Conservation (phyloP, 768 basidiomycete genomes). For the Galerina marginata region DNA sequence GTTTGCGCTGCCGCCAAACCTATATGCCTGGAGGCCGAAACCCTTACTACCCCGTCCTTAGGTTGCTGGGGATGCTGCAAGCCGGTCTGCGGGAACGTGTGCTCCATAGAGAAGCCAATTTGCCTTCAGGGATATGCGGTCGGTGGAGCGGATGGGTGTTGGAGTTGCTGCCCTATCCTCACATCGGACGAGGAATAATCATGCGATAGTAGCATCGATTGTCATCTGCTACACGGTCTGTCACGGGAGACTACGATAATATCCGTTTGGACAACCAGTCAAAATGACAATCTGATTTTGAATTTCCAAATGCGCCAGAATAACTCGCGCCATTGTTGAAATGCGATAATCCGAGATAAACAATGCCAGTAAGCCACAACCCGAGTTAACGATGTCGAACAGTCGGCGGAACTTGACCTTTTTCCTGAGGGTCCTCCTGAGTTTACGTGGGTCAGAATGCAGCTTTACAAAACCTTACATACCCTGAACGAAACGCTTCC, state of each 20-base stretch:
- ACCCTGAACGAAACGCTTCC: too few species aligned
- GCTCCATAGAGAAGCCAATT: constrained; percentile 3
- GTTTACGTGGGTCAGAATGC: too few species aligned
- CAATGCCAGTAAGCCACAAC: too few species aligned
- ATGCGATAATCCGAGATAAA: too few species aligned
- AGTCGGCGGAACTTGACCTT: too few species aligned
- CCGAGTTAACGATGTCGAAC: too few species aligned
- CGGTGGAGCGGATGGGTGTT: constrained; percentile 9
- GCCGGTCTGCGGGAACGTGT: constrained; percentile 5
- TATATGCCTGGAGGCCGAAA: constrained; percentile 6
- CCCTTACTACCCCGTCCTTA: neutral
- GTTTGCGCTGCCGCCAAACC: constrained; percentile 6
- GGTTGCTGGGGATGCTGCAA: constrained; percentile 14
- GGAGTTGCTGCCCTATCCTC: constrained; percentile 10
- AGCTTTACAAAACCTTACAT: too few species aligned
- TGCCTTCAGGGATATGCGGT: neutral
- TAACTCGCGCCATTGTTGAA: too few species aligned
- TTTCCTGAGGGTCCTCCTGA: too few species aligned
- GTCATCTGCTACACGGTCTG: neutral
- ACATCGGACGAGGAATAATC: neutral
- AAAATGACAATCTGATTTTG: too few species aligned
- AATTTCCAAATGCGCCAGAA: too few species aligned
- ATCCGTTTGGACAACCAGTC: neutral
- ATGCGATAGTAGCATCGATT: neutral
- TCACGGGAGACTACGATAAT: neutral